Conservation (phyloP, 257 asterid genomes). For the Primulina tabacum region DNA sequence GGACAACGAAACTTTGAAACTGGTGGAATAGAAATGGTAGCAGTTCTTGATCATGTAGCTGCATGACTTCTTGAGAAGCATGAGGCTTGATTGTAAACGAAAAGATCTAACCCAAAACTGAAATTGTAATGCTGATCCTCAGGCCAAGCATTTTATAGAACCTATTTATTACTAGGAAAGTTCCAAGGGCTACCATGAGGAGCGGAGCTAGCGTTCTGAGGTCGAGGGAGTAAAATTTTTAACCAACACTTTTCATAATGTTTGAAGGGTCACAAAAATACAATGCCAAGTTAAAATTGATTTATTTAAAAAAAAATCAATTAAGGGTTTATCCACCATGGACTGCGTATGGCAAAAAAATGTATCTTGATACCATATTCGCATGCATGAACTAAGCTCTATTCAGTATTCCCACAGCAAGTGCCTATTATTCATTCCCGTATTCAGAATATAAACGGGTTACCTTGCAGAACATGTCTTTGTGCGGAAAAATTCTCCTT, state of each 20-base stretch:
- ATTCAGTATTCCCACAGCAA: neutral
- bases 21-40: neutral
- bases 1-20: neutral
- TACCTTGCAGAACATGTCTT: conserved; percentile 58
- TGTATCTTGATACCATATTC: neutral
- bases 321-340: neutral
- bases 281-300: neutral
- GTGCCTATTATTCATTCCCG: neutral
- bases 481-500: conserved; percentile 79
- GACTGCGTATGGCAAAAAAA: neutral
- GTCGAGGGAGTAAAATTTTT: neutral
- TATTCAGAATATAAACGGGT: neutral
- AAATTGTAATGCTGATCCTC: neutral
- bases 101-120: neutral
- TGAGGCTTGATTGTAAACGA: neutral
- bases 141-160: neutral
- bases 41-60: neutral
- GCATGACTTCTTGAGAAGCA: neutral
- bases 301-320: no score
- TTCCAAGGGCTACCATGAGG: neutral
- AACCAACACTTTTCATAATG: neutral
- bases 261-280: neutral
- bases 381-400: neutral
- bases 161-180: neutral
- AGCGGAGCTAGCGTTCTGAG: neutral